phyloP scores from a whole-genome alignment of 1,284 basidiomycete genomes.

The Rugiboletus extremiorientalis region DNA sequence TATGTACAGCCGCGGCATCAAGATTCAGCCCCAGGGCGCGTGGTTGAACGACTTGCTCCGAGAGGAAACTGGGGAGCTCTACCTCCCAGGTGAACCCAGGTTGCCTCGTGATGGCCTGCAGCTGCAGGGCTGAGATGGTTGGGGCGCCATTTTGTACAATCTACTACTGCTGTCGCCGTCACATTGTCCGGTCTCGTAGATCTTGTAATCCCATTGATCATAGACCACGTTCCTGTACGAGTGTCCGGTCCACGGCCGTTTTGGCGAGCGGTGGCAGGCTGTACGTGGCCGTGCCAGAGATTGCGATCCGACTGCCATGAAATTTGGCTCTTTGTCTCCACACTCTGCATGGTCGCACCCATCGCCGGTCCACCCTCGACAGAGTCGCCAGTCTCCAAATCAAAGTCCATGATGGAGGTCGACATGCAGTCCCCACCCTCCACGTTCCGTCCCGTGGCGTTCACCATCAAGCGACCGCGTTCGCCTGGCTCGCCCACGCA shows the following conservation, averaged over 20 bases:
- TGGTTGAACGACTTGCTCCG: conserved; percentile 81
- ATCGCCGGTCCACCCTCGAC: not conserved
- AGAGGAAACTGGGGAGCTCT: conserved; percentile 67
- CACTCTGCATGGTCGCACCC: not conserved
- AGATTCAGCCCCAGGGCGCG: conserved; percentile 72
- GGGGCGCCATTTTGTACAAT: conserved; percentile 10
- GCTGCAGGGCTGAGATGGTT: conserved; percentile 42
- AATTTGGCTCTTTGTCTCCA: not conserved
- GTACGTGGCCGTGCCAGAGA: conserved; percentile 15
- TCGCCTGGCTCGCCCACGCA: conserved; percentile 50
- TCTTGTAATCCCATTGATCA: conserved; percentile 11
- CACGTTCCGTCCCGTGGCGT: conserved; percentile 33
- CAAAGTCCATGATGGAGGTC: conserved; percentile 43
- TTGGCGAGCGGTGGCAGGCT: no score
- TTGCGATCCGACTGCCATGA: conserved; percentile 1
- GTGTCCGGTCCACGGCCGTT: no score
- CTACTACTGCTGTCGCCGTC: not conserved
- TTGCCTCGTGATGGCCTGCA: conserved; percentile 58
- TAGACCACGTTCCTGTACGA: conserved; percentile 7
- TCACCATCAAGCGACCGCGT: conserved; percentile 50
- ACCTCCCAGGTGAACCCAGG: conserved; percentile 61
- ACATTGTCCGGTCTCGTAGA: not conserved
- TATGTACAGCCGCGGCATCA: conserved; percentile 71
- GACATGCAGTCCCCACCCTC: conserved; percentile 47
- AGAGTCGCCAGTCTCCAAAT: not conserved